These are phyloP conservation scores for Xylaria telfairii DNA, from an alignment of 495 filamentous ascomycete species.

Conservation along the genomic window DNA sequence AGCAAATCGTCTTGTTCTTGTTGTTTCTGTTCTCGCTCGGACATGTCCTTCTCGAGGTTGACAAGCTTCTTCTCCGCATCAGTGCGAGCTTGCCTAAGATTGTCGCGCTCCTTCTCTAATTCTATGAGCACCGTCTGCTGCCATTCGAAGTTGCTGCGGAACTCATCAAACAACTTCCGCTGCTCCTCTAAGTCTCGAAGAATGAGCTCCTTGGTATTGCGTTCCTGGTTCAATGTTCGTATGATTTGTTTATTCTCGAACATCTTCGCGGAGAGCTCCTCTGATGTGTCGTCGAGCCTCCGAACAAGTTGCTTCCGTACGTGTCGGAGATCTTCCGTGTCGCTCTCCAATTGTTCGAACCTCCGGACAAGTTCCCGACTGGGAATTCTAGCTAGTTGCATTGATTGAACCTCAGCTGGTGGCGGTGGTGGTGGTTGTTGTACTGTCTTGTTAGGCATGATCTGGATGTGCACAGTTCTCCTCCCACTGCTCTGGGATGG, in stretches of 20 bases:
- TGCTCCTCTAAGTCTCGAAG: slow-evolving; percentile 48
- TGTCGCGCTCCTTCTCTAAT: slow-evolving; percentile 48
- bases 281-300: slow-evolving; percentile 43
- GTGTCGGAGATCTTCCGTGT: slow-evolving; percentile 44
- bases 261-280: slow-evolving; percentile 31
- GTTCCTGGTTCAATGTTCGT: slow-evolving; percentile 34
- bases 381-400: slow-evolving; percentile 34
- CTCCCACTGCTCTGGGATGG: slow-evolving; percentile 31
- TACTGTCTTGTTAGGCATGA: slow-evolving; percentile 32
- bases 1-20: slow-evolving; percentile 46
- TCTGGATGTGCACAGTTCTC: slow-evolving; percentile 44
- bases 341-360: slow-evolving; percentile 51
- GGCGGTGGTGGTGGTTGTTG: too few species aligned
- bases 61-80: slow-evolving; percentile 39
- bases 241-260: slow-evolving; percentile 39
- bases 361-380: slow-evolving; percentile 41
- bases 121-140: slow-evolving; percentile 46
- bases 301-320: slow-evolving; percentile 40
- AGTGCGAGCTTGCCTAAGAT: slow-evolving; percentile 39
- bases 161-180: slow-evolving; percentile 49
- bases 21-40: slow-evolving; percentile 41
- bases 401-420: slow-evolving; percentile 28
- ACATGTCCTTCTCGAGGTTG: slow-evolving; percentile 43
- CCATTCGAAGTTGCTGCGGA: slow-evolving; percentile 48
- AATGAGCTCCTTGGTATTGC: slow-evolving; percentile 39